A percentile compares a stretch with the other conserved stretches of the same genome.
Conservation (phyloP, 2,329 filamentous ascomycete species). For the Aspergillus quadricinctus region DNA sequence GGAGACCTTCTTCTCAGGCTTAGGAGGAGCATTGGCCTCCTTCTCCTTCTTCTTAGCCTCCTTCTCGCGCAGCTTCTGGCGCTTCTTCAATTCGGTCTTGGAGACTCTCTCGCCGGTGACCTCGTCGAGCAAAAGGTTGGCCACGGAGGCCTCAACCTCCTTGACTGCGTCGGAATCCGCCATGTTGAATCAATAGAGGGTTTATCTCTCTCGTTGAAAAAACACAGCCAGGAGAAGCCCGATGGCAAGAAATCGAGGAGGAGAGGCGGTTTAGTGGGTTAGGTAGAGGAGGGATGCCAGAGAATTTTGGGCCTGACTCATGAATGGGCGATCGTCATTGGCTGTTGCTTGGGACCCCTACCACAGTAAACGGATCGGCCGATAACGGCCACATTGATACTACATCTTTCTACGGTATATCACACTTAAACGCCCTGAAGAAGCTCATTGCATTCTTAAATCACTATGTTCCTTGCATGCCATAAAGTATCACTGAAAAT, state of each 20-base stretch:
- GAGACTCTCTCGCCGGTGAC: conserved; percentile 84
- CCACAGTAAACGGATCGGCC: background rate
- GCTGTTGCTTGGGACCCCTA: conserved; percentile 6
- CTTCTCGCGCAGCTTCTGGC: conserved; percentile 83
- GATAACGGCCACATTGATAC: background rate
- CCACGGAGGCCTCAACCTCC: conserved; percentile 49
- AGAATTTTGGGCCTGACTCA: conserved; percentile 34
- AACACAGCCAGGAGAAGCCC: conserved; percentile 9
- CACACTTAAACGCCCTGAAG: background rate
- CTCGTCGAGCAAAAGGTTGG: conserved; percentile 81
- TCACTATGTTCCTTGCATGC: background rate
- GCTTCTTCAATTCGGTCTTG: conserved; percentile 90
- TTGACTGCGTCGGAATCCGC: conserved; percentile 38
- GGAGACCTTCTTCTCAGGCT: conserved; percentile 57
- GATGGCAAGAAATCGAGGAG: conserved; percentile 2
- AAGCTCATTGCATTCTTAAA: background rate
- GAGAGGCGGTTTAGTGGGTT: conserved; percentile 19
- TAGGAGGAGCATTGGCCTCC: conserved; percentile 62
- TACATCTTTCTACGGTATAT: background rate
- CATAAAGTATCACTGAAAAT: background rate
- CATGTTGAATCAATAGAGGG: conserved; percentile 26
- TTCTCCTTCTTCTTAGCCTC: conserved; percentile 87
- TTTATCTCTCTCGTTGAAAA: conserved; percentile 10
- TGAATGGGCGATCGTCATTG: conserved; percentile 23
- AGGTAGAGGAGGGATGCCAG: conserved; percentile 14